Percentiles rank a stretch among this genome's conserved stretches.
phyloP scores from a whole-genome alignment of 2,329 filamentous ascomycete genomes.

The Hyphodiscus sp. region DNA sequence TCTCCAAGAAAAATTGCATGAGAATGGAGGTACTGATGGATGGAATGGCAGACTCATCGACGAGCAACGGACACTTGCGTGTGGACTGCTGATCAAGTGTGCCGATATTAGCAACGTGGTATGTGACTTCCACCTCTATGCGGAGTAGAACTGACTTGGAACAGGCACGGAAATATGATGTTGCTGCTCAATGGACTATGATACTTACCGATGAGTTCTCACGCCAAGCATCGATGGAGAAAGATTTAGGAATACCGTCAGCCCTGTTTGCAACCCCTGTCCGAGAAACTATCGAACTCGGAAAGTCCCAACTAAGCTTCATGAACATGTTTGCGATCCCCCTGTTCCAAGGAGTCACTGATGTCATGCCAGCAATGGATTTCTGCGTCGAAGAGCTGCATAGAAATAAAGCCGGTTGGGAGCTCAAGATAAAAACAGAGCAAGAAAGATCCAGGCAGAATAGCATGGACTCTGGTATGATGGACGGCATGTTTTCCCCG shows the following conservation, averaged over 20 bases:
- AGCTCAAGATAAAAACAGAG: slow-evolving; percentile 58
- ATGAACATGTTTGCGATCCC: slow-evolving; percentile 95
- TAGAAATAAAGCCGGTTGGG: slow-evolving; percentile 69
- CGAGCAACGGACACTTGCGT: slow-evolving; percentile 73
- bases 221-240: slow-evolving; percentile 87
- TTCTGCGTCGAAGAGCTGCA: slow-evolving; percentile 81
- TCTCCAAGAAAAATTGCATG: slow-evolving; percentile 69
- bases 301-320: slow-evolving; percentile 85
- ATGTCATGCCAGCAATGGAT: slow-evolving; percentile 76
- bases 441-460: slow-evolving; percentile 35
- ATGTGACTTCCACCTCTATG: slow-evolving; percentile 36
- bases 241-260: slow-evolving; percentile 77
- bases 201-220: slow-evolving; percentile 95
- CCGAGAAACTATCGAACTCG: slow-evolving; percentile 75
- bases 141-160: slow-evolving; percentile 20
- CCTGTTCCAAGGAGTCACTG: slow-evolving; percentile 80
- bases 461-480: slow-evolving; percentile 33
- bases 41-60: slow-evolving; percentile 74
- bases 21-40: slow-evolving; percentile 57
- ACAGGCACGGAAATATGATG: slow-evolving; percentile 76
- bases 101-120: slow-evolving; percentile 98
- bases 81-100: slow-evolving; percentile 91
- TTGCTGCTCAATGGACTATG: slow-evolving; percentile 83
- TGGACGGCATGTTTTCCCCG: slow-evolving; percentile 28
- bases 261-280: slow-evolving; percentile 80